Base-by-base conservation (phyloP, 306 rosid genomes). In the Heteromeles arbutifolia region DNA sequence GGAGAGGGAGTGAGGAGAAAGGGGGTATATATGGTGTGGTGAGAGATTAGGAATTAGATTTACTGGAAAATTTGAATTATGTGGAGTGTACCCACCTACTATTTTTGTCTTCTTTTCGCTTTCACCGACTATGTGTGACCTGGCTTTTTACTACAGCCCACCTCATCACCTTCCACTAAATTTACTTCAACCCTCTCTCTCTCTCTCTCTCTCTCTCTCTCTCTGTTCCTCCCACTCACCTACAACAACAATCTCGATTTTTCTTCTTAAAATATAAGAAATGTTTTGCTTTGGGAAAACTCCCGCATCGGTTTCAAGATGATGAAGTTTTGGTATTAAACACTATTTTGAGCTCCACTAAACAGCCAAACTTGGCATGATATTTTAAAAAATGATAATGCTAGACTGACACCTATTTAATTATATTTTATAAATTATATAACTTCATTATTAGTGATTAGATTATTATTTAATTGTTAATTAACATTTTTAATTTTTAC, bases 1-100 rank as follows among this genome's bases (percentile, higher is more conserved):
- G 8, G 50, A 53, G 45, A 31, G 68, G 26, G 57, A 4, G 79
- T 50, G 76, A 14, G 65, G 24, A 22, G 21, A 24, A 8, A 31
- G 14, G 77, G 64, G 78, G 87, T 85, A 85, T 86, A 86, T 88
- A 90, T 81, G 85, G 80, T 52, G 62, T 77, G 85, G 80, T 52
- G 62, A 48, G 77, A 58, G 48, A 52, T 62, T 76, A 32, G 48
- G 70, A 32, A 15, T 19, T 21, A 56, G 69, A 26, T 17, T 3
- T 18, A 21, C 5, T 8, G 48, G 41, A 22, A 72, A 43, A 1
- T 6, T 67, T 28, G 5, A 39, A 39, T 4, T 21, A 37, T 54
- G 53, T 1, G 56, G 69, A 41, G 57, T 10, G 21, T 59, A 26
- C 22, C 58, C 56, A 69, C 74, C 61, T 10, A 25, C 76, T n/a